Evolutionary conservation across 2,329 filamentous ascomycete species (phyloP), one percentile per base, ranked within the genome.

Genomic region (Colletotrichum abscissum): DNA sequence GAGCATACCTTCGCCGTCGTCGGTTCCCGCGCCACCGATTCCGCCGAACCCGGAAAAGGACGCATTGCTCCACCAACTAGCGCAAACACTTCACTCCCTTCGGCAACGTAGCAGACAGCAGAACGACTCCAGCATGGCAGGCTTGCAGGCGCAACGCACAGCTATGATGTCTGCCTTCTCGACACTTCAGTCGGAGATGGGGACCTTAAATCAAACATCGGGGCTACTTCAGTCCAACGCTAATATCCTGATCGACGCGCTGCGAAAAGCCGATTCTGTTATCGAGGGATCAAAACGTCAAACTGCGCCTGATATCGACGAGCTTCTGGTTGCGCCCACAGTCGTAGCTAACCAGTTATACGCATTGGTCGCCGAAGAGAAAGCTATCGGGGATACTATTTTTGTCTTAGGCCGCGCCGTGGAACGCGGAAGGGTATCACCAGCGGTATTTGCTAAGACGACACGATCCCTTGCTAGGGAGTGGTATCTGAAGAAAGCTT

Each of bases 41-140:
- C 96, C 97, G 0, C 95, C 95, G 0, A 99, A 99, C 78, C 97
- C 97, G 0, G 95, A 98, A 83, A 98, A 98, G 81, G 95, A 98
- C 81, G 92, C 93, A 24, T 89, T 98, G 19, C 88, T 98, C 3
- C 89, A 89, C 66, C 93, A 95, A 57, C 89, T 98, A 35, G 95
- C 92, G 46, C 86, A 89, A 69, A 90, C 92, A 0, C 86, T 98
- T 3, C 87, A 91, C 67, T 85, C 89, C 52, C 92, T 94, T 75
- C 91, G 95, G 19, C 90, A 92, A 74, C 88, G 89, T 60, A 92
- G 91, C 66, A 89, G 93, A 59, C 83, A 89, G 30, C 93, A 97
- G 78, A 95, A 95, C 76, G 88, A 91, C 22, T 88, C 92, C 16
- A 94, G 93, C 24, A 87, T 98, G 42, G 88, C 91, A 0, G 93